Evolutionary conservation across 768 basidiomycete species (phyloP).

Genomic region (Sporobolomyces roseus): DNA sequence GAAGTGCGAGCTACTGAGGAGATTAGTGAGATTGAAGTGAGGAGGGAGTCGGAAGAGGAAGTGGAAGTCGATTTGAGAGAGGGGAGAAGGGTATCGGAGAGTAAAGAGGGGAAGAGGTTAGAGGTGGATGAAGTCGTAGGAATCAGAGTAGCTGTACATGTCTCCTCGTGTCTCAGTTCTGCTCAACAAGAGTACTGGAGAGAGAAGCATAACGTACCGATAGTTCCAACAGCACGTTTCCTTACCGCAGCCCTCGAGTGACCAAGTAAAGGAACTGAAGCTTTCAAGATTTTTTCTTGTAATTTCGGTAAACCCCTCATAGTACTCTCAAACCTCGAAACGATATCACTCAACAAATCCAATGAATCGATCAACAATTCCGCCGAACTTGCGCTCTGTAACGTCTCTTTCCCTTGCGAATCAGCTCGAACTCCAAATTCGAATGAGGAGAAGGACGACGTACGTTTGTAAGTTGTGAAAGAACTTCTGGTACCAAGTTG

Average conservation of each 20-base stretch:
- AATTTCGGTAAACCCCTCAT: slow-evolving; percentile 52
- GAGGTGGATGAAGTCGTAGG: slow-evolving; percentile 6
- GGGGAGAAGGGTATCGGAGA: slow-evolving; percentile 28
- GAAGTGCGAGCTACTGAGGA: slow-evolving; percentile 63
- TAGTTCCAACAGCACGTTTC: slow-evolving; percentile 82
- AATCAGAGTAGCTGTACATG: slow-evolving; percentile 32
- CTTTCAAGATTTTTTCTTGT: slow-evolving; percentile 70
- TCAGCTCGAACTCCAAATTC: not conserved
- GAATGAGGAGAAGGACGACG: slow-evolving; percentile 33
- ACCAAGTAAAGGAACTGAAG: slow-evolving; percentile 60
- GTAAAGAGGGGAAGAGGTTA: slow-evolving; percentile 29
- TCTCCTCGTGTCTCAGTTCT: too few species aligned
- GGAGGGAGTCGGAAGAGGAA: slow-evolving; percentile 26
- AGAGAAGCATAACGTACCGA: slow-evolving; percentile 53
- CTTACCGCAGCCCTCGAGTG: slow-evolving; percentile 78
- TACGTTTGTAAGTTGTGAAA: slow-evolving; percentile 74
- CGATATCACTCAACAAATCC: slow-evolving; percentile 47
- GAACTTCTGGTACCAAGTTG: slow-evolving; percentile 76
- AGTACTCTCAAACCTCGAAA: slow-evolving; percentile 43
- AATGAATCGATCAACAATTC: slow-evolving; percentile 48
- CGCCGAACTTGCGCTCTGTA: slow-evolving; percentile 46
- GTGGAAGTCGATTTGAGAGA: slow-evolving; percentile 5
- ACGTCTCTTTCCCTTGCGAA: not conserved
- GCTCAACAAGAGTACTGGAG: too few species aligned
- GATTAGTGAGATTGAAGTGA: slow-evolving; percentile 56